phyloP scores from a whole-genome alignment of 2,329 filamentous ascomycete species.

The Calonectria pseudoreteaudii region DNA sequence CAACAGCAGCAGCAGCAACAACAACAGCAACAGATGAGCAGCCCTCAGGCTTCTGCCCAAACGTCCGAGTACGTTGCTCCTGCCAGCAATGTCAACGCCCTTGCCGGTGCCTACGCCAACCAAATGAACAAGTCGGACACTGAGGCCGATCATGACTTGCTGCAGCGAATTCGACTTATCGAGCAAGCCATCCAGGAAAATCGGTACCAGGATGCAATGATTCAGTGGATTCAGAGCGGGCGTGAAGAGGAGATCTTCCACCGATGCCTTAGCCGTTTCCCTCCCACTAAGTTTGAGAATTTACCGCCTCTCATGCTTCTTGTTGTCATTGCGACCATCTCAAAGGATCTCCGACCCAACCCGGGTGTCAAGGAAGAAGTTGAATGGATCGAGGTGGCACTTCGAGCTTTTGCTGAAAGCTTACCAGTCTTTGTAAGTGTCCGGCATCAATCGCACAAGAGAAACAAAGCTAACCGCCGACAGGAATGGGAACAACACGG shows the following conservation, averaged over 20 bases:
- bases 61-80: slow-evolving; percentile 50
- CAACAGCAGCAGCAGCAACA: slow-evolving; percentile 33
- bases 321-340: slow-evolving; percentile 73
- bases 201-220: slow-evolving; percentile 71
- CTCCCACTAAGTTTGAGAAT: slow-evolving; percentile 59
- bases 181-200: slow-evolving; percentile 71
- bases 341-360: slow-evolving; percentile 66
- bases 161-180: slow-evolving; percentile 68
- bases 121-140: slow-evolving; percentile 51
- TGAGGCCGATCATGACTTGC: slow-evolving; percentile 62
- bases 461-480: slow-evolving; percentile 28
- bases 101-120: slow-evolving; percentile 50
- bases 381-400: slow-evolving; percentile 70
- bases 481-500: slow-evolving; percentile 54
- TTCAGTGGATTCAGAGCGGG: slow-evolving; percentile 75
- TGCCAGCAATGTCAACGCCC: slow-evolving; percentile 47
- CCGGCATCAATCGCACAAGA: not conserved
- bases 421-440: slow-evolving; percentile 63
- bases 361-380: slow-evolving; percentile 67
- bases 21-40: slow-evolving; percentile 35
- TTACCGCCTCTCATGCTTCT: slow-evolving; percentile 72
- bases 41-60: slow-evolving; percentile 48
- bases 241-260: slow-evolving; percentile 73
- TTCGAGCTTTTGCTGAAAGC: slow-evolving; percentile 64
- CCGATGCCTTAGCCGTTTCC: slow-evolving; percentile 52